Base-by-base conservation (phyloP, 139 green algal species). In the Micractinium conductrix region DNA sequence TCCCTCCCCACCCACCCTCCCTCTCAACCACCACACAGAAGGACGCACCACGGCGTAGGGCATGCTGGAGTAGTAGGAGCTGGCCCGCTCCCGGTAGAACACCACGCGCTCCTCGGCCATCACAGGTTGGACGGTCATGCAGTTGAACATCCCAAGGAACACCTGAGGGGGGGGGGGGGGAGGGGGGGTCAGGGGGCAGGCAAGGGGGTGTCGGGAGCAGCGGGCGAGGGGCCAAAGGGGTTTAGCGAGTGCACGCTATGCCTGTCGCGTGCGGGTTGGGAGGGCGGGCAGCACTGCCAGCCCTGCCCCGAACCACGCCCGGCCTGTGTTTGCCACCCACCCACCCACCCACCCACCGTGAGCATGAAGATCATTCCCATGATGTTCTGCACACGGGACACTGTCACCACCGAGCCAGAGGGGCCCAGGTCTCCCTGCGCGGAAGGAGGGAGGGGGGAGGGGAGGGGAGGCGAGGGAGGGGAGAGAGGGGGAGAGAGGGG, bases 121-220 rank as follows among this genome's bases (percentile, higher is more conserved):
- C 7, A 93, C 84, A 0, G 92, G 92, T 86, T 94, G 87, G 2
- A 92, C 65, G 22, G 83, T 90, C 83, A 92, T 92, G 53, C 71
- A 72, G 62, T 93, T 93, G 83, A 91, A 93, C 85, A 92, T 93
- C 63, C 90, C 90, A 74, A 83, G 58, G 79, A 90, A 91, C 12
- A 88, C 87, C 35, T 53, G n/a, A n/a, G n/a, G n/a, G n/a, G n/a
- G n/a, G n/a, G n/a, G n/a, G n/a, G n/a, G n/a, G n/a, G n/a, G n/a
- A n/a, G n/a, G n/a, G n/a, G n/a, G n/a, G n/a, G n/a, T n/a, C n/a
- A n/a, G n/a, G n/a, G n/a, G n/a, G n/a, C n/a, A n/a, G n/a, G n/a
- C n/a, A n/a, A n/a, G n/a, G n/a, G n/a, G n/a, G n/a, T n/a, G n/a
- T n/a, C n/a, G n/a, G n/a, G n/a, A n/a, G n/a, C n/a, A n/a, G n/a